A percentile compares a stretch with the other conserved stretches of the same genome.
These are phyloP conservation scores for Diaporthe amygdali DNA, from an alignment of 2,329 filamentous ascomycete genomes.

Conservation along the genomic window DNA sequence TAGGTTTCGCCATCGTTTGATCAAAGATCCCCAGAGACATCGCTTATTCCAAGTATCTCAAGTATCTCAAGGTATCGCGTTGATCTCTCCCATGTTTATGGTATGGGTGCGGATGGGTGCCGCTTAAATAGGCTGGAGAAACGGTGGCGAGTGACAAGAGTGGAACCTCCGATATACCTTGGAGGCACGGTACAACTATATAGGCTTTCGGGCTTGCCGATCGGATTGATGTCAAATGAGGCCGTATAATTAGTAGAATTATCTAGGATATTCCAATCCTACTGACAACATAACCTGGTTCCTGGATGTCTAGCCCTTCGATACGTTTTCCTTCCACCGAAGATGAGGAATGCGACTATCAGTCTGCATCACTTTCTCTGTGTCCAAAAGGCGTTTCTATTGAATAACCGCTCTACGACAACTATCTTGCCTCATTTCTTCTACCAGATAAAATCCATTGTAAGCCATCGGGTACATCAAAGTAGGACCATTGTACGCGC, in stretches of 20 bases:
- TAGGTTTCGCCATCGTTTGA: slow-evolving; percentile 1
- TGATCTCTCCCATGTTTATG: not conserved
- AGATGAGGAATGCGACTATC: too few species aligned
- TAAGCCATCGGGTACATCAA: not conserved
- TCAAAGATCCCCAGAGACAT: not conserved
- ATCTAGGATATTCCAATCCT: too few species aligned
- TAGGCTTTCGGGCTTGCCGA: too few species aligned
- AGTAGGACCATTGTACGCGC: not conserved
- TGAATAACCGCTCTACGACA: not conserved
- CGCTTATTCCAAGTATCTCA: not conserved
- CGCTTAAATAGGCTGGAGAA: not conserved
- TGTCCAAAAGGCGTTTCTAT: too few species aligned
- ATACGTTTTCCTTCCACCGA: too few species aligned
- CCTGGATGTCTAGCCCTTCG: too few species aligned
- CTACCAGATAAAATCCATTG: not conserved
- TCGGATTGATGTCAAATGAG: not conserved
- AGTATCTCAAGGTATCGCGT: accelerated
- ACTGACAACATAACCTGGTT: too few species aligned
- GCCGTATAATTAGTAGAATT: too few species aligned
- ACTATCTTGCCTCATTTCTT: not conserved
- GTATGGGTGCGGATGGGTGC: not conserved
- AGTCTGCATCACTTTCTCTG: too few species aligned
- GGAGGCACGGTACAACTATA: not conserved
- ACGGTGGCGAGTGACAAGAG: not conserved
- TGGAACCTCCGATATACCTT: too few species aligned